These are phyloP conservation scores for Tirmania nivea DNA, from an alignment of 495 filamentous ascomycete species.

Conservation along the genomic window DNA sequence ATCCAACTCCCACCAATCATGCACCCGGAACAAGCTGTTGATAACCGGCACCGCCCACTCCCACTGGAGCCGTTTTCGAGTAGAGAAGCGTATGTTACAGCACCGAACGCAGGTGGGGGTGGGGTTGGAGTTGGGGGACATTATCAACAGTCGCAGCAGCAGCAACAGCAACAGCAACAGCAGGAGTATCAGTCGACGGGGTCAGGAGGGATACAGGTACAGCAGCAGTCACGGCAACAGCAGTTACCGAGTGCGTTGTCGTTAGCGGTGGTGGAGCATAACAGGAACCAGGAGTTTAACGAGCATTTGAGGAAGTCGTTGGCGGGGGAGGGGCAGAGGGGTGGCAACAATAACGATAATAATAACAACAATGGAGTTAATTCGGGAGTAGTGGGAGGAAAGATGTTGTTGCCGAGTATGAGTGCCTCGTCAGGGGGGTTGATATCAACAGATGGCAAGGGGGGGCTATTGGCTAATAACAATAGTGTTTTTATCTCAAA, in stretches of 20 bases:
- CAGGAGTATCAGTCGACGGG: neutral
- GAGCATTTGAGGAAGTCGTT: constrained; percentile 13
- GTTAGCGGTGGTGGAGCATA: constrained; percentile 4
- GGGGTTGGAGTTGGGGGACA: no score
- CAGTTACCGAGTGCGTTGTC: constrained; percentile 6
- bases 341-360: neutral
- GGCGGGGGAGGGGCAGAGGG: constrained; percentile 9
- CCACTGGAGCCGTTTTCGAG: constrained; percentile 14
- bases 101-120: constrained; percentile 13
- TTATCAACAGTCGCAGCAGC: constrained; percentile 11
- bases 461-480: no score
- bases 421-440: no score
- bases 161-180: neutral
- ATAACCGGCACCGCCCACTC: constrained; percentile 12
- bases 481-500: no score
- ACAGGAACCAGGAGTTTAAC: constrained; percentile 8
- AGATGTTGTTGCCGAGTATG: no score
- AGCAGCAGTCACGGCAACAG: neutral
- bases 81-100: constrained; percentile 14
- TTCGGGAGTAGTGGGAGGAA: no score
- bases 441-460: no score
- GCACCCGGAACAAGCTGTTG: neutral
- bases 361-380: no score
- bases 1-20: neutral
- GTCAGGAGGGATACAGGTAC: neutral